Evolutionary conservation across 805 yeast species (phyloP).

Genomic region (Tetrapisispora phaffii): DNA sequence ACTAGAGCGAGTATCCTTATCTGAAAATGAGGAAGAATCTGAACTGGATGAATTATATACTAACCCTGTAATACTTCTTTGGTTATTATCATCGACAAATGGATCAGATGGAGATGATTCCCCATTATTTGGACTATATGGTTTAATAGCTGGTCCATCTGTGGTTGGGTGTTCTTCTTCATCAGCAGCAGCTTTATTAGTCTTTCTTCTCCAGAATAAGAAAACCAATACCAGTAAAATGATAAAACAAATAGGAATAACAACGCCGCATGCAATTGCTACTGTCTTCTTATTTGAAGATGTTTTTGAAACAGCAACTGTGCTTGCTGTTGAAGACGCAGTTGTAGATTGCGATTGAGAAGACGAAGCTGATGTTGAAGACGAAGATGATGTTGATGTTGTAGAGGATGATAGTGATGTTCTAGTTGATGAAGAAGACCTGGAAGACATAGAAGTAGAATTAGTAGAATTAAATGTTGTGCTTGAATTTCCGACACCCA

Average conservation of each 20-base stretch:
- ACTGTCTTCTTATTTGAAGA: constrained; percentile 31
- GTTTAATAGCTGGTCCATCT: constrained; percentile 15
- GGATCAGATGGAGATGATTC: constrained; percentile 21
- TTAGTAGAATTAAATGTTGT: constrained; percentile 1
- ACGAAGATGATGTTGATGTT: constrained; percentile 23
- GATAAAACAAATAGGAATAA: constrained; percentile 54
- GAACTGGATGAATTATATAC: constrained; percentile 45
- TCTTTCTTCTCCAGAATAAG: constrained; percentile 46
- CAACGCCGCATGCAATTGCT: constrained; percentile 91
- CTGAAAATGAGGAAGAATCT: constrained; percentile 36
- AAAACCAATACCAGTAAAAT: constrained; percentile 41
- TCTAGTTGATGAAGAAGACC: constrained; percentile 20
- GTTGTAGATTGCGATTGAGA: constrained; percentile 25
- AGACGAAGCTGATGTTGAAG: constrained; percentile 23
- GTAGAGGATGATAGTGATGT: constrained; percentile 16
- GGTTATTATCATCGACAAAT: constrained; percentile 23
- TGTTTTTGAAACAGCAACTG: constrained; percentile 22
- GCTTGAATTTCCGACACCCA: constrained; percentile 35
- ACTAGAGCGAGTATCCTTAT: constrained; percentile 4
- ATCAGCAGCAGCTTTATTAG: constrained; percentile 21
- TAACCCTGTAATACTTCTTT: constrained; percentile 41
- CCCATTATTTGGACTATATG: constrained; percentile 2
- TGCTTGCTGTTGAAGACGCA: constrained; percentile 19
- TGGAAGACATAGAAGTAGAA: constrained; percentile 10
- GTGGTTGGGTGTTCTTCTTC: constrained; percentile 1